Evolutionary conservation across 2,329 filamentous ascomycete species (phyloP).

Genomic region (Parastagonospora nodorum): DNA sequence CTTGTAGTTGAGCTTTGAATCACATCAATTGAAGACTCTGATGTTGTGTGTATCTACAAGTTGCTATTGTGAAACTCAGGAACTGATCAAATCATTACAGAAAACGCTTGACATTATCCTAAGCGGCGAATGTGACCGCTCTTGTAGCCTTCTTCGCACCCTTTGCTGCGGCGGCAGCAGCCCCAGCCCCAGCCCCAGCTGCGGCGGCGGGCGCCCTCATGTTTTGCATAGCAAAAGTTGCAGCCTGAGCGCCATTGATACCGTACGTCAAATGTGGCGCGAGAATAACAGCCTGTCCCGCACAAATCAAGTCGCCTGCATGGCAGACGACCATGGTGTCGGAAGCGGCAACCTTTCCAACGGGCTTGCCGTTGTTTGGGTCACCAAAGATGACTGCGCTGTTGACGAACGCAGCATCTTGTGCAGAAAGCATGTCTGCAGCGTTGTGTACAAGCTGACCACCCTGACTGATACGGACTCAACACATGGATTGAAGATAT

Average conservation of each 20-base stretch:
- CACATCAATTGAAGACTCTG: too few relatives aligned
- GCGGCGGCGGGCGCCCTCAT: constrained; percentile 13
- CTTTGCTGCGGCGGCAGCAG: constrained; percentile 5
- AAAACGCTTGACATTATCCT: neutral
- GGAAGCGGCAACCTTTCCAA: constrained; percentile 36
- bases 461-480: constrained; percentile 36
- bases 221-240: constrained; percentile 35
- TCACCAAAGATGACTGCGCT: constrained; percentile 46
- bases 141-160: neutral
- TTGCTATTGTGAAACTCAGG: too few relatives aligned
- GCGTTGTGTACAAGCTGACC: constrained; percentile 54
- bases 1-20: too few relatives aligned
- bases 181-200: constrained; percentile 6
- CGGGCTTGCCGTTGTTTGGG: constrained; percentile 41
- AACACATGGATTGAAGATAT: neutral
- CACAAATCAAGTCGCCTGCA: constrained; percentile 42
- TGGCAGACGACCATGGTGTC: constrained; percentile 44
- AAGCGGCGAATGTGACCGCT: neutral
- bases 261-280: constrained; percentile 44
- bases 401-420: constrained; percentile 28
- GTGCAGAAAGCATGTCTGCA: constrained; percentile 36
- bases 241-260: constrained; percentile 35
- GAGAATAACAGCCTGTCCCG: constrained; percentile 34
- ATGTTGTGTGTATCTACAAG: too few relatives aligned
- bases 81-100: too few relatives aligned